These are phyloP conservation scores for Bauhinia variegata DNA, from an alignment of 306 rosid species.

Conservation along the genomic window DNA sequence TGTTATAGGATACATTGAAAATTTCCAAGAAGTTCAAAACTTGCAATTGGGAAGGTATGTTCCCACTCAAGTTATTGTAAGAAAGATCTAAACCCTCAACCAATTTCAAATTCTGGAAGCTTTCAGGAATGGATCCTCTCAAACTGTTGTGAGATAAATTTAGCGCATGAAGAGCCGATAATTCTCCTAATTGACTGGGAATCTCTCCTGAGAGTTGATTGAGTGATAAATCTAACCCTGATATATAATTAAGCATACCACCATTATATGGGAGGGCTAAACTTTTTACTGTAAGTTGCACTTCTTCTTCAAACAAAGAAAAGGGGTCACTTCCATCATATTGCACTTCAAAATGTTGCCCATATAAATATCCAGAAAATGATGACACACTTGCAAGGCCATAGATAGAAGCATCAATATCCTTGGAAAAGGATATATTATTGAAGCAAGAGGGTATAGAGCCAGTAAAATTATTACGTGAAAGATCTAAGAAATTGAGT, in stretches of 20 bases:
- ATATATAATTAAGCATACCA: not conserved
- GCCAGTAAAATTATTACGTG: not conserved
- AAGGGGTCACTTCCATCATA: too few species aligned
- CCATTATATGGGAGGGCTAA: not conserved
- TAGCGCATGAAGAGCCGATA: not conserved
- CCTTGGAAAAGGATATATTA: not conserved
- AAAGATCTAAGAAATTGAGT: too few species aligned
- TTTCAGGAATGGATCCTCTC: not conserved
- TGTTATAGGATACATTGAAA: conserved; percentile 11
- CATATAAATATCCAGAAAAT: too few species aligned
- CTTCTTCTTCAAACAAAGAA: too few species aligned
- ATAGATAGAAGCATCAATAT: too few species aligned
- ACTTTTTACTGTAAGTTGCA: not conserved
- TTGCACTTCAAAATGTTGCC: too few species aligned
- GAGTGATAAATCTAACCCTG: conserved; percentile 5
- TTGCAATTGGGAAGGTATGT: not conserved
- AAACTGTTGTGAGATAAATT: conserved; percentile 10
- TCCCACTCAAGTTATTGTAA: conserved; percentile 1
- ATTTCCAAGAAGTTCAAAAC: not conserved
- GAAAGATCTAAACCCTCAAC: conserved; percentile 11
- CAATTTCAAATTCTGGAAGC: not conserved
- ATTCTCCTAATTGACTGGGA: not conserved
- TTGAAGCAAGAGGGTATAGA: not conserved
- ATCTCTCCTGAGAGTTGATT: not conserved
- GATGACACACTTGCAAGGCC: too few species aligned